phyloP scores from a whole-genome alignment of 176 grass and related monocot genomes.

The Cymbopogon citratus region DNA sequence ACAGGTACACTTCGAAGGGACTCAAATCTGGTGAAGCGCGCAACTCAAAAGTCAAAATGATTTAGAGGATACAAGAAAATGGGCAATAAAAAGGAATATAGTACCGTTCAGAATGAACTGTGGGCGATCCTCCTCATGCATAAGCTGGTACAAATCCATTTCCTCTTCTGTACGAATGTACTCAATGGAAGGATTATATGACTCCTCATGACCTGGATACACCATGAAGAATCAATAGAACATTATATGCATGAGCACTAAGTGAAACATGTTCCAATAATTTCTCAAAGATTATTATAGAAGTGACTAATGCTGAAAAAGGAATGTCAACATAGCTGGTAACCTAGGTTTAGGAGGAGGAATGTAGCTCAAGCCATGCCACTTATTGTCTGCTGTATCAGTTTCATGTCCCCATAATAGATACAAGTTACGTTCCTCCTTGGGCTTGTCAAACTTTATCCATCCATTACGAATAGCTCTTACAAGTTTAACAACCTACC shows the following conservation, averaged over 20 bases:
- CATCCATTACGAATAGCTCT: slow-evolving; percentile 91
- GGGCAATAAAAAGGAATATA: neutral
- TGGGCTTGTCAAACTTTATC: slow-evolving; percentile 92
- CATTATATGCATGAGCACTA: neutral
- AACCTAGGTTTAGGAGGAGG: slow-evolving; percentile 87
- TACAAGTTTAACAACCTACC: slow-evolving; percentile 53
- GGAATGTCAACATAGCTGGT: slow-evolving; percentile 47
- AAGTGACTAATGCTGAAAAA: neutral
- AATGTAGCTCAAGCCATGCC: slow-evolving; percentile 85
- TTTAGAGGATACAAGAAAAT: slow-evolving; percentile 10
- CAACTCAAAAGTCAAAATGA: slow-evolving; percentile 17
- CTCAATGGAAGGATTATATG: slow-evolving; percentile 94
- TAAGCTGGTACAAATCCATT: slow-evolving; percentile 86
- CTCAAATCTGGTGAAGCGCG: slow-evolving; percentile 54
- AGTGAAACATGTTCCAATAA: neutral
- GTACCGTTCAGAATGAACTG: slow-evolving; percentile 95
- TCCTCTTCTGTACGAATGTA: slow-evolving; percentile 96
- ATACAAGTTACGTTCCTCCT: slow-evolving; percentile 60
- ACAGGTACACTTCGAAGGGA: slow-evolving; percentile 85
- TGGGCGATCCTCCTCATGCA: slow-evolving; percentile 92
- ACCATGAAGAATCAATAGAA: slow-evolving; percentile 27
- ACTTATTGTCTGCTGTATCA: slow-evolving; percentile 69
- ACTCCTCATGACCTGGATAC: slow-evolving; percentile 93
- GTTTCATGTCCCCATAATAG: slow-evolving; percentile 89
- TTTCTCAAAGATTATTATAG: neutral